phyloP scores from a whole-genome alignment of 139 green algal species.

The Chlamydomonas sp. region DNA sequence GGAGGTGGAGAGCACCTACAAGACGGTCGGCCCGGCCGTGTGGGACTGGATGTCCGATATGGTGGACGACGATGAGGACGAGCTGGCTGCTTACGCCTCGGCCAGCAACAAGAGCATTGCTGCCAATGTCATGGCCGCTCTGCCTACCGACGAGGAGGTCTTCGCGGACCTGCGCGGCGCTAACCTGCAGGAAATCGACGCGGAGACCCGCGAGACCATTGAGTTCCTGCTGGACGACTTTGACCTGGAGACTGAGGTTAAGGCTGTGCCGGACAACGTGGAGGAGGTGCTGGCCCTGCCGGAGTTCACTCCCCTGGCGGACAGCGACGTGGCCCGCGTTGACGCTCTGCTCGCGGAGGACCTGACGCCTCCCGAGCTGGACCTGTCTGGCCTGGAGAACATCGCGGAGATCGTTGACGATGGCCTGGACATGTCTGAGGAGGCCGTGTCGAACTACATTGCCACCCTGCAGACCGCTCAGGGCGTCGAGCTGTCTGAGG shows the following conservation, averaged over 20 bases:
- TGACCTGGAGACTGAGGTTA: conserved; percentile 45
- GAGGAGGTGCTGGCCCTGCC: conserved; percentile 5
- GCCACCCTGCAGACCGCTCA: conserved; percentile 29
- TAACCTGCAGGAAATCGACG: conserved; percentile 45
- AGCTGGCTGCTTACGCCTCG: neutral
- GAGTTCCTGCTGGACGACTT: conserved; percentile 51
- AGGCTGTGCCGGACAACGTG: conserved; percentile 15
- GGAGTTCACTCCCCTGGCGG: conserved; percentile 6
- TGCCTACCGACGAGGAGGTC: conserved; percentile 35
- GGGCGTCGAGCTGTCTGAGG: conserved; percentile 20
- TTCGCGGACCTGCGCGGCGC: conserved; percentile 24
- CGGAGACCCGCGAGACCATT: conserved; percentile 42
- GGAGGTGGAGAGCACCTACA: conserved; percentile 3
- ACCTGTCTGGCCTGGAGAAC: neutral
- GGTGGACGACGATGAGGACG: conserved; percentile 16
- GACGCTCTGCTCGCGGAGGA: conserved; percentile 32
- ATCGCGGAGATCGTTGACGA: conserved; percentile 5
- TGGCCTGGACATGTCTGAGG: conserved; percentile 9
- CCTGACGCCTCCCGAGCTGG: conserved; percentile 22
- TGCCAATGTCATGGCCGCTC: conserved; percentile 1
- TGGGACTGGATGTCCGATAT: conserved; percentile 52
- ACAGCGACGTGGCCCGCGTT: conserved; percentile 9
- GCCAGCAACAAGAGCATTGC: neutral
- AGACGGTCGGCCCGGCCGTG: conserved; percentile 4
- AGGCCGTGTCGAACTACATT: conserved; percentile 30